Base-by-base conservation (phyloP, 306 rosid genomes). In the Sophora flavescens region DNA sequence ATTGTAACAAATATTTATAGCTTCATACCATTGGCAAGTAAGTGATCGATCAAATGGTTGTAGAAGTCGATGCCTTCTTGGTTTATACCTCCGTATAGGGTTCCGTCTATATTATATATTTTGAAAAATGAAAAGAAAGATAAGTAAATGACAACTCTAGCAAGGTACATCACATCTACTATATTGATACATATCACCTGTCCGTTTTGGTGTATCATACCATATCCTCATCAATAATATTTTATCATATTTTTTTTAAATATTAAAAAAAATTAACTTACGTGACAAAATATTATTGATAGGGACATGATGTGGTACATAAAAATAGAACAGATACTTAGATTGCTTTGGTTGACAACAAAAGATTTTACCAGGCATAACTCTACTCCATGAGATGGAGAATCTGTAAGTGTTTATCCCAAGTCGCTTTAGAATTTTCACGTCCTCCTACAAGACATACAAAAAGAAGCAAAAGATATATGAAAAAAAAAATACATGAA, bases 321-420 rank as follows among this genome's bases (percentile, higher is more conserved):
- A 0, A 22, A 22, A 22, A 22, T 22, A 1, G 1, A 1, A 22
- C 1, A 22, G 22, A 5, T 35, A 4, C 36, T 10, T 16, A 17
- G 11, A 26, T 66, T 5, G 16, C n/a, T 7, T 1, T 38, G 6
- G 10, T 9, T 44, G 61, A 18, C 2, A 3, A 38, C 33, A 5
- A 8, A 70, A 63, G 60, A 35, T 28, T 9, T 58, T 80, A 84
- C 84, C 61, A 0, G 84, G 87, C 2, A 84, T 5, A 59, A 84
- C 26, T 58, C 87, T 80, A 16, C 72, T 76, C 87, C 87, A 84
- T 0, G 73, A 42, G 63, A 84, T 71, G 4, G 87, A 84, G 13
- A 80, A 65, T 76, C 80, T 66, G 7, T 84, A 77, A 59, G 72
- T 2, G 13, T 76, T 54, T 18, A 76, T 38, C 60, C 87, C 84